phyloP scores from a whole-genome alignment of 2,329 filamentous ascomycete genomes.

The Anthostomella pinea region DNA sequence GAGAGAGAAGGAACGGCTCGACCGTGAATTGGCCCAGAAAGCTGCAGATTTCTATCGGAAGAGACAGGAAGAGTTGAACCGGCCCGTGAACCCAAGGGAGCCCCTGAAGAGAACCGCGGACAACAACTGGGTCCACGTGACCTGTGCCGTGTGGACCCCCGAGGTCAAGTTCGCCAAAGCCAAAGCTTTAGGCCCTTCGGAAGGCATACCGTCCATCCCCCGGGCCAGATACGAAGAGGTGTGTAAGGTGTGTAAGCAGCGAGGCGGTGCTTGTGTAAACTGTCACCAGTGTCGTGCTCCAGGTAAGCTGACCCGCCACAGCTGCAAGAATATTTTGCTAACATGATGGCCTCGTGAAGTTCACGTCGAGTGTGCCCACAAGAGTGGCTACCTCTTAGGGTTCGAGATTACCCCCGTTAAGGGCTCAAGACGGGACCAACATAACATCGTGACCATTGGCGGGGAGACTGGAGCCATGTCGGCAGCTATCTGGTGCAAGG shows the following conservation, averaged over 20 bases:
- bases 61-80: constrained; percentile 78
- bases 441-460: constrained; percentile 75
- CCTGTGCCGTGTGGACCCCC: constrained; percentile 85
- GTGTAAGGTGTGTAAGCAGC: constrained; percentile 81
- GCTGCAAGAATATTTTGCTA: too few relatives aligned
- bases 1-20: constrained; percentile 79
- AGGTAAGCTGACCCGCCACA: constrained; percentile 40
- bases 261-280: constrained; percentile 72
- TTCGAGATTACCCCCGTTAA: constrained; percentile 92
- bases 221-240: constrained; percentile 68
- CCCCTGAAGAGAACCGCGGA: constrained; percentile 90
- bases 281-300: constrained; percentile 70
- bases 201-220: constrained; percentile 84
- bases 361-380: constrained; percentile 88
- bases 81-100: constrained; percentile 81
- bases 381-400: constrained; percentile 77
- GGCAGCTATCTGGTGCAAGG: constrained; percentile 88
- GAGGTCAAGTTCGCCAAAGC: constrained; percentile 92
- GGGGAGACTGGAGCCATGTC: constrained; percentile 79
- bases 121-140: constrained; percentile 98
- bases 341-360: constrained; percentile 52
- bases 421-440: constrained; percentile 77
- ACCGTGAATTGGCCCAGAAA: constrained; percentile 78
- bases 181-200: constrained; percentile 76
- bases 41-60: constrained; percentile 79